These are phyloP conservation scores for Lycium ferocissimum DNA, from an alignment of 257 asterid genomes.

Conservation along the genomic window DNA sequence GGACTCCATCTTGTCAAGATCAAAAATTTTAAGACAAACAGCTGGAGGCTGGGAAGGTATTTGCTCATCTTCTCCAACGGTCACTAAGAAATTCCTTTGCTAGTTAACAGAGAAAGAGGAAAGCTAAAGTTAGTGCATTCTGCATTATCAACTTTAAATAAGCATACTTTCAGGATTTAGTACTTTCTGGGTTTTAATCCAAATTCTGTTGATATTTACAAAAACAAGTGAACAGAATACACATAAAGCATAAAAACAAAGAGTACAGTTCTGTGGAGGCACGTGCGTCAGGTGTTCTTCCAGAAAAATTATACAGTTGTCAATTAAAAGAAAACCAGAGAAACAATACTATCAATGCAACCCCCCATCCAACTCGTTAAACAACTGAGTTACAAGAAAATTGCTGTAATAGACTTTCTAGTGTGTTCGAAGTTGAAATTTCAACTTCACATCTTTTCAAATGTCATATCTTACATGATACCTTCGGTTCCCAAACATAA, in stretches of 20 bases:
- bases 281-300: not conserved
- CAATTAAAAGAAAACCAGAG: not conserved
- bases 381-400: not conserved
- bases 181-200: not conserved
- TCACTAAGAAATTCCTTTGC: slow-evolving; percentile 87
- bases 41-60: slow-evolving; percentile 70
- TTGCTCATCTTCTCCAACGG: slow-evolving; percentile 95
- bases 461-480: not conserved
- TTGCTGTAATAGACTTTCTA: not conserved
- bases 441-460: not conserved
- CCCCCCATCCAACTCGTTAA: not conserved
- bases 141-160: slow-evolving; percentile 4
- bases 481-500: not conserved
- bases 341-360: not conserved
- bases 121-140: slow-evolving; percentile 22
- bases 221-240: not conserved
- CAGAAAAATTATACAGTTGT: not conserved
- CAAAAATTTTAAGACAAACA: slow-evolving; percentile 81
- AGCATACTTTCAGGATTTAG: not conserved
- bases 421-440: not conserved
- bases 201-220: not conserved
- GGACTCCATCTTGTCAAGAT: slow-evolving; percentile 80
- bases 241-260: not conserved
- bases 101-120: slow-evolving; percentile 44
- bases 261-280: not conserved